Evolutionary conservation across 768 basidiomycete species (phyloP).

Genomic region (Crepidotus variabilis): DNA sequence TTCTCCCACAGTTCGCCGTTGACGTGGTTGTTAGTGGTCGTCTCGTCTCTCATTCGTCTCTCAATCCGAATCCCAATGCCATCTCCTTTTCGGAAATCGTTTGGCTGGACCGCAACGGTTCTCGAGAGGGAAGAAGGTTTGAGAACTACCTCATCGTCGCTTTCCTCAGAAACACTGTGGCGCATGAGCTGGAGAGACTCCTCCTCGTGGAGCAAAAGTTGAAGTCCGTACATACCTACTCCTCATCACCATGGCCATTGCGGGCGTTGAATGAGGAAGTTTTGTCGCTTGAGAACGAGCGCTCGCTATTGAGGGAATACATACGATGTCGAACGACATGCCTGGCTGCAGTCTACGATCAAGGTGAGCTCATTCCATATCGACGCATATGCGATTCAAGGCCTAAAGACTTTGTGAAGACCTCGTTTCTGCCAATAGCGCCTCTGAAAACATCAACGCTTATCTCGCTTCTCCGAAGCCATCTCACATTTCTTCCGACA

Average conservation of each 20-base stretch:
- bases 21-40: background rate
- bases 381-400: background rate
- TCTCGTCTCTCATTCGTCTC: background rate
- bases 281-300: background rate
- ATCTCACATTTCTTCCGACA: background rate
- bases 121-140: background rate
- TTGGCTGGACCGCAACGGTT: background rate
- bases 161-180: background rate
- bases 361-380: too few species aligned
- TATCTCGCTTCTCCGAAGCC: background rate
- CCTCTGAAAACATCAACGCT: background rate
- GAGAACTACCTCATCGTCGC: background rate
- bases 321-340: too few species aligned
- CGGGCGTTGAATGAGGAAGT: background rate
- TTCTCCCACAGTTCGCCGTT: background rate
- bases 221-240: background rate
- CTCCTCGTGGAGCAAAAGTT: background rate
- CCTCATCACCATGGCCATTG: background rate
- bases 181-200: background rate
- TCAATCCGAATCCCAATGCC: background rate
- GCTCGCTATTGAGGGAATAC: too few species aligned
- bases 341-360: background rate
- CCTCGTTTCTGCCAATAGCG: background rate
- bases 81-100: background rate
- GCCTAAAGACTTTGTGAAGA: background rate